phyloP scores from a whole-genome alignment of 257 asterid species.

The Fraxinus quadrangulata region DNA sequence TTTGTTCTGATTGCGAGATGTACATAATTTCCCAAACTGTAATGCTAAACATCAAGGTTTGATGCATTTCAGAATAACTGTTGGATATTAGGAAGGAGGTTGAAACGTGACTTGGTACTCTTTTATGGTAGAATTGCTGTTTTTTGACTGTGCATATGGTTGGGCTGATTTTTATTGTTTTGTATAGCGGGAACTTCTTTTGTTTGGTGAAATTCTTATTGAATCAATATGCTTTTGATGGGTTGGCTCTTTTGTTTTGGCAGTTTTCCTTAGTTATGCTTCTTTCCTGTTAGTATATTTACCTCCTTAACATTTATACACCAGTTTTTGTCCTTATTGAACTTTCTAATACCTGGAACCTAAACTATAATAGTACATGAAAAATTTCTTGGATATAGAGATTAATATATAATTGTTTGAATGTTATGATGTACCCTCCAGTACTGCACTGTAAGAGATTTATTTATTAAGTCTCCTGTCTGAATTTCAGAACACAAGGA shows the following conservation, averaged over 20 bases:
- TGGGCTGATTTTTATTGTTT: neutral
- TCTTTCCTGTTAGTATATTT: no score
- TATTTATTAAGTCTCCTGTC: neutral
- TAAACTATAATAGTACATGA: neutral
- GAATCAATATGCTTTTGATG: neutral
- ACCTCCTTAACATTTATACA: neutral
- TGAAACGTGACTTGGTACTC: neutral
- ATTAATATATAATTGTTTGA: neutral
- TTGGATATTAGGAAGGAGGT: neutral
- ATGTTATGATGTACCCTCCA: neutral
- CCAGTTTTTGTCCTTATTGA: neutral
- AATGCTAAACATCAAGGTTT: neutral
- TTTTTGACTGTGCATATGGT: no score
- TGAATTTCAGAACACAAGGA: conserved; percentile 78
- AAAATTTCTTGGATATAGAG: neutral
- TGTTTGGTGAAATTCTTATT: neutral
- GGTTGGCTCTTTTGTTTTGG: neutral
- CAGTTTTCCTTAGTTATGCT: neutral
- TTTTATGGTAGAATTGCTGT: no score
- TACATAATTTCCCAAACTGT: neutral
- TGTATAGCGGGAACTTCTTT: neutral
- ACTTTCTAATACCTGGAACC: neutral
- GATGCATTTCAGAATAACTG: neutral
- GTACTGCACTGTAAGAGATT: neutral
- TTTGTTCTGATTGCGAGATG: neutral